These are phyloP conservation scores for Barnettozyma sp. DNA, from an alignment of 805 yeast species.

Conservation along the genomic window DNA sequence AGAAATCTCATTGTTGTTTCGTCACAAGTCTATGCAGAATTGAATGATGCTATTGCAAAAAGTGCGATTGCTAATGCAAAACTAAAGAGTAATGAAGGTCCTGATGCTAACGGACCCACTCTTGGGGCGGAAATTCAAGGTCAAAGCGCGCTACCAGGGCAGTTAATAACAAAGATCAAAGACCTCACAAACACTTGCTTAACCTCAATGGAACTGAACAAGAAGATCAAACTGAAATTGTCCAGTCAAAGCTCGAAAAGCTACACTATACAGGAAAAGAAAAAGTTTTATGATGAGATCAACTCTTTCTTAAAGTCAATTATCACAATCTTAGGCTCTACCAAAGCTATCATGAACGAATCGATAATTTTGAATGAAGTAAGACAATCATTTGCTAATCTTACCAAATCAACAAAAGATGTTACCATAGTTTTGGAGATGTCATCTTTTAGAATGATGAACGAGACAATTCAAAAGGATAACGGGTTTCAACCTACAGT, in stretches of 20 bases:
- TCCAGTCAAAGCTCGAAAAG: constrained; percentile 33
- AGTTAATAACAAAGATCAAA: constrained; percentile 56
- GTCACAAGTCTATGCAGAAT: constrained; percentile 67
- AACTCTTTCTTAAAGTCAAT: constrained; percentile 77
- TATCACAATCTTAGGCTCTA: constrained; percentile 74
- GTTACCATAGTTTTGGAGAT: constrained; percentile 79
- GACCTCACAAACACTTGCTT: constrained; percentile 75
- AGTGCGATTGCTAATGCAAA: constrained; percentile 52
- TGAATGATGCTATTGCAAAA: constrained; percentile 59
- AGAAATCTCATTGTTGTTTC: constrained; percentile 61
- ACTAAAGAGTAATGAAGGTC: constrained; percentile 8
- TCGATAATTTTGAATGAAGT: constrained; percentile 74
- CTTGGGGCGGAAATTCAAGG: not conserved
- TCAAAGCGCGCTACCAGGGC: constrained; percentile 25
- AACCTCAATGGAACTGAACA: constrained; percentile 76
- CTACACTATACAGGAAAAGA: constrained; percentile 44
- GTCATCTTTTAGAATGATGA: constrained; percentile 40
- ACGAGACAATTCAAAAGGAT: constrained; percentile 16
- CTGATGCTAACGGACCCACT: constrained; percentile 30
- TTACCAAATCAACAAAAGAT: constrained; percentile 87
- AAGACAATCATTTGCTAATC: constrained; percentile 67
- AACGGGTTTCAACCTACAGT: constrained; percentile 7
- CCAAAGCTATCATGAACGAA: constrained; percentile 76
- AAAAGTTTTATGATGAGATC: constrained; percentile 77
- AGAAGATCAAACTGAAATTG: constrained; percentile 51